Base-by-base conservation (phyloP, 495 filamentous ascomycete genomes). In the Acidiella bohemica region DNA sequence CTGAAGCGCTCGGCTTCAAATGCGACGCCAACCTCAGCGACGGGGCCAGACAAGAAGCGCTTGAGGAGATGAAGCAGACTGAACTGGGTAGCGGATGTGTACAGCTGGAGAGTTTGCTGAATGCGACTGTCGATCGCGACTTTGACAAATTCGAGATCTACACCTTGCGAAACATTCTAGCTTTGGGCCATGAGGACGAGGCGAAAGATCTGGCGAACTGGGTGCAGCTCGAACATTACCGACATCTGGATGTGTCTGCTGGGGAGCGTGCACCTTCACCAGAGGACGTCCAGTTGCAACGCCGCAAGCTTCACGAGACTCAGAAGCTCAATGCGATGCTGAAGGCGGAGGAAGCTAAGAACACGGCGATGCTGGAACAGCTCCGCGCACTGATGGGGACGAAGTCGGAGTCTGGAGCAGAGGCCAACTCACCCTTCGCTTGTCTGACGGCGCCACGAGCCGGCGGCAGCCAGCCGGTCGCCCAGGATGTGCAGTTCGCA, bases 81-180 rank as follows among this genome's bases (percentile, higher is more conserved):
- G 90, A 97, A 60, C 78, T 97, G 37, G 84, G 92, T 53, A 76
- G 83, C 55, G 90, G 90, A 18, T 70, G 88, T 27, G 86, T 95
- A 57, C 78, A 93, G 62, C 68, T 97, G 16, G 92, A 97, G 58
- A 95, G 87, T 3, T 67, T 97, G n/a, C 73, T 96, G n/a, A 78
- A 82, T 47, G 60, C 70, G 16, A 81, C 78, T 27, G 73, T 85
- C 10, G 82, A 88, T 45, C 78, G 72, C 57, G 75, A 78, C 21
- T 88, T 86, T 46, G 82, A 88, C 53, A 76, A 75, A 39, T 72
- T 86, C 36, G 82, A 88, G 56, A 72, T 88, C 21, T 93, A 83
- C 59, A 76, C 80, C 19, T 64, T 97, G 63, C 70, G 90, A 46
- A 95, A 93, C 59, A 82, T 94, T 44, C 64, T 97, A 48, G 78